Evolutionary conservation across 768 basidiomycete species (phyloP).

Genomic region (Polyporus arcularius): DNA sequence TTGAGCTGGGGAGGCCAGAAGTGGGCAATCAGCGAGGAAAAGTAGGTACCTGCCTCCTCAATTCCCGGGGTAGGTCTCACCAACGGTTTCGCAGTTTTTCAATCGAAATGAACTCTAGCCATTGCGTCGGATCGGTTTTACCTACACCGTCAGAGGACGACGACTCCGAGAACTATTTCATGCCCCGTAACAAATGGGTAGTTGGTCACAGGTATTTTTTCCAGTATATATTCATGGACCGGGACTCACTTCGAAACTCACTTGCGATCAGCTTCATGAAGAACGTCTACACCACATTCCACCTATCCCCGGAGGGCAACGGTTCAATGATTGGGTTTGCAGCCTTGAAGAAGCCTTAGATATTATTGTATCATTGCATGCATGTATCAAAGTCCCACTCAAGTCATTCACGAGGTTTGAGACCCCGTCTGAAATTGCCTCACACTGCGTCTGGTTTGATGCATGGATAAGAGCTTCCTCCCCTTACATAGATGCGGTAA

Average conservation of each 20-base stretch:
- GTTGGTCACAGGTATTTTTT: not conserved
- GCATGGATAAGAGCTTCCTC: too few relatives aligned
- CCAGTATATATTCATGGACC: not conserved
- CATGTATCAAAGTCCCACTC: not conserved
- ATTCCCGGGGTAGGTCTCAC: too few relatives aligned
- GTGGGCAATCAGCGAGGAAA: constrained; percentile 4
- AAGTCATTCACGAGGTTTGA: too few relatives aligned
- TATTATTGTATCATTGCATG: not conserved
- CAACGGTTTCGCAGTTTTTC: too few relatives aligned
- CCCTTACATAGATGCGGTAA: too few relatives aligned
- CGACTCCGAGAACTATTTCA: too few relatives aligned
- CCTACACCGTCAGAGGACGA: too few relatives aligned
- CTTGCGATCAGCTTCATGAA: not conserved
- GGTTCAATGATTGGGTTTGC: not conserved
- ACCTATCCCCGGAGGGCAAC: too few relatives aligned
- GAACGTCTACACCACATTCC: not conserved
- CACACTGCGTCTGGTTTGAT: too few relatives aligned
- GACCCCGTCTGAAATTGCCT: too few relatives aligned
- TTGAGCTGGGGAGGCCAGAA: constrained; percentile 7
- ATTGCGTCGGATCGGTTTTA: too few relatives aligned
- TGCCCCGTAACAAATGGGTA: not conserved
- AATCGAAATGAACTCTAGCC: too few relatives aligned
- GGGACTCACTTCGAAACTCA: not conserved
- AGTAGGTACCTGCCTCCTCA: not conserved
- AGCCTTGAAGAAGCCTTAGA: not conserved